Evolutionary conservation across 495 filamentous ascomycete genomes (phyloP).

Genomic region (Penicillium dipodomyicola): DNA sequence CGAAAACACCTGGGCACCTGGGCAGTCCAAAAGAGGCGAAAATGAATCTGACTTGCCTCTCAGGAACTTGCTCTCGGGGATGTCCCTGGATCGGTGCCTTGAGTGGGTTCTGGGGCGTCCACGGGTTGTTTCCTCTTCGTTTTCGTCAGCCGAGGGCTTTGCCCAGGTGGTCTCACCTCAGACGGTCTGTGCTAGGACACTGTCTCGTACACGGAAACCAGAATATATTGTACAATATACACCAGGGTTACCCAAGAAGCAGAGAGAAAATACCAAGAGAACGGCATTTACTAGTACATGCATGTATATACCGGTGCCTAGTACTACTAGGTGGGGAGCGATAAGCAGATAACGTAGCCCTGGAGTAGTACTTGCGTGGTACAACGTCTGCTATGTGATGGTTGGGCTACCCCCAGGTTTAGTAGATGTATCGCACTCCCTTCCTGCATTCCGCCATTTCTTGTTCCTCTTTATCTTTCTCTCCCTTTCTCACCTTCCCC

Average conservation of each 20-base stretch:
- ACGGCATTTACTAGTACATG: too few relatives aligned
- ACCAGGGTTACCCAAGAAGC: too few relatives aligned
- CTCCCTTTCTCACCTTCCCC: conserved; percentile 11
- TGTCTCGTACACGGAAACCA: neutral
- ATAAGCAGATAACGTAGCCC: conserved; percentile 11
- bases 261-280: too few relatives aligned
- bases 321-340: neutral
- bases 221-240: neutral
- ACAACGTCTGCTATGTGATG: conserved; percentile 8
- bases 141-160: conserved; percentile 9
- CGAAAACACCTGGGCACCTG: neutral
- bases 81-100: neutral
- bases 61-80: neutral
- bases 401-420: conserved; percentile 2
- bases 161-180: conserved; percentile 9
- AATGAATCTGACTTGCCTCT: conserved; percentile 1
- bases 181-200: conserved; percentile 9
- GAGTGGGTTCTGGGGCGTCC: neutral
- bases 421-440: conserved; percentile 20
- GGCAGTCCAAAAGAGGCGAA: conserved; percentile 1
- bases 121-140: neutral
- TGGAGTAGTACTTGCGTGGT: conserved; percentile 8
- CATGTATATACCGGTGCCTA: conserved; percentile 3
- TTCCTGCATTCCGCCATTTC: conserved; percentile 13
- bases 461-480: conserved; percentile 14